phyloP scores from a whole-genome alignment of 805 yeast species.

The Brettanomyces custersianus region DNA sequence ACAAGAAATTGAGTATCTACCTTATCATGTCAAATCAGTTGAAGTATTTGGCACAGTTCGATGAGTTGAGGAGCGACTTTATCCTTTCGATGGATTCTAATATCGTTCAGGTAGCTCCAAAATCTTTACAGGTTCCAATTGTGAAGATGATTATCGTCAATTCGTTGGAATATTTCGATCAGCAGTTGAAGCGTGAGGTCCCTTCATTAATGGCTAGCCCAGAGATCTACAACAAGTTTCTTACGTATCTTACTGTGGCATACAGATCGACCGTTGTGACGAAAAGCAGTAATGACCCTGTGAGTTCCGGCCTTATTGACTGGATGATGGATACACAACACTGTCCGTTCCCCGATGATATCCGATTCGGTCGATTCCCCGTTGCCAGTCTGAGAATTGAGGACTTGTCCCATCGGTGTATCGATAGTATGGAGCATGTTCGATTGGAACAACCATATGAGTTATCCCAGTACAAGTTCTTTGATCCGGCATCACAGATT shows the following conservation, averaged over 20 bases:
- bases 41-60: conserved; percentile 24
- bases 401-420: conserved; percentile 11
- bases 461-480: conserved; percentile 11
- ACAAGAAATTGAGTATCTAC: conserved; percentile 25
- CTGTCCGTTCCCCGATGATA: conserved; percentile 14
- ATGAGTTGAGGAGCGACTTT: conserved; percentile 30
- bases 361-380: conserved; percentile 10
- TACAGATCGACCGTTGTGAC: conserved; percentile 9
- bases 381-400: conserved; percentile 5
- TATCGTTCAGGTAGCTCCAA: conserved; percentile 7
- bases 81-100: conserved; percentile 42
- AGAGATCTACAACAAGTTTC: conserved; percentile 9
- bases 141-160: conserved; percentile 36
- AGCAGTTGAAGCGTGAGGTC: conserved; percentile 10
- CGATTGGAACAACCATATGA: conserved; percentile 8
- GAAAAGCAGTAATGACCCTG: conserved; percentile 7
- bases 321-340: conserved; percentile 19
- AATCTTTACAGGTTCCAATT: conserved; percentile 28
- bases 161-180: conserved; percentile 35
- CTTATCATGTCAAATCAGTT: conserved; percentile 39
- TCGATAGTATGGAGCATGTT: conserved; percentile 13
- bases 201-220: conserved; percentile 5
- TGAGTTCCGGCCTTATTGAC: conserved; percentile 14
- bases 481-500: conserved; percentile 8
- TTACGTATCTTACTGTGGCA: conserved; percentile 14